phyloP scores from a whole-genome alignment of 257 asterid species.

The Gentiana dahurica region DNA sequence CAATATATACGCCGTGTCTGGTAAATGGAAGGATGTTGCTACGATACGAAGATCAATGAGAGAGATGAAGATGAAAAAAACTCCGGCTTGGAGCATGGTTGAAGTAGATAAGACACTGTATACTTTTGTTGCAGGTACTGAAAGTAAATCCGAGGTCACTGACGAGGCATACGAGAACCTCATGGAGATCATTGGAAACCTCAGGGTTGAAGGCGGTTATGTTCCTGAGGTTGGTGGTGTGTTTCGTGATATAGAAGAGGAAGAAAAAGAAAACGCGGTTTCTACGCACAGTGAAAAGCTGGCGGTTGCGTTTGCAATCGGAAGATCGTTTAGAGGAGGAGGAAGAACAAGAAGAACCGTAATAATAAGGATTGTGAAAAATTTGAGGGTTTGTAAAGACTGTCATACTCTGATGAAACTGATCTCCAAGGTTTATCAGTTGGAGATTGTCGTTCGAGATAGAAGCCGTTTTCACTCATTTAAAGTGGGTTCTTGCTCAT shows the following conservation, averaged over 20 bases:
- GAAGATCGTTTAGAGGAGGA: constrained; percentile 25
- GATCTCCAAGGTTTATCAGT: constrained; percentile 42
- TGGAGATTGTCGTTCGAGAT: constrained; percentile 55
- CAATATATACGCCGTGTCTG: constrained; percentile 63
- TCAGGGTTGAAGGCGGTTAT: constrained; percentile 48
- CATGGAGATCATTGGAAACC: constrained; percentile 34
- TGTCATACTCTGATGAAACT: constrained; percentile 61
- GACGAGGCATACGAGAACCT: constrained; percentile 47
- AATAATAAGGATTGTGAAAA: constrained; percentile 45
- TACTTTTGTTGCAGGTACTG: constrained; percentile 34
- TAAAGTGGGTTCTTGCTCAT: constrained; percentile 48
- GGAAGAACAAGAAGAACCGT: constrained; percentile 1
- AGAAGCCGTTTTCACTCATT: constrained; percentile 63
- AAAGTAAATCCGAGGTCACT: constrained; percentile 16
- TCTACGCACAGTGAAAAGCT: constrained; percentile 61
- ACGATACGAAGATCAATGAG: constrained; percentile 49
- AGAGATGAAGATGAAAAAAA: constrained; percentile 39
- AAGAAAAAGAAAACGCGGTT: constrained; percentile 54
- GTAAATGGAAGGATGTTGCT: constrained; percentile 65
- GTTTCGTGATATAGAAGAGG: constrained; percentile 50
- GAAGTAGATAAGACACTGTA: constrained; percentile 45
- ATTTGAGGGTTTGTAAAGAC: constrained; percentile 66
- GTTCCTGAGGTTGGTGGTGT: constrained; percentile 37
- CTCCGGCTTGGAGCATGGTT: constrained; percentile 79
- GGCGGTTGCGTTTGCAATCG: constrained; percentile 63